These are phyloP conservation scores for Talaromyces sp. DNA, from an alignment of 2,329 filamentous ascomycete genomes.

Conservation along the genomic window DNA sequence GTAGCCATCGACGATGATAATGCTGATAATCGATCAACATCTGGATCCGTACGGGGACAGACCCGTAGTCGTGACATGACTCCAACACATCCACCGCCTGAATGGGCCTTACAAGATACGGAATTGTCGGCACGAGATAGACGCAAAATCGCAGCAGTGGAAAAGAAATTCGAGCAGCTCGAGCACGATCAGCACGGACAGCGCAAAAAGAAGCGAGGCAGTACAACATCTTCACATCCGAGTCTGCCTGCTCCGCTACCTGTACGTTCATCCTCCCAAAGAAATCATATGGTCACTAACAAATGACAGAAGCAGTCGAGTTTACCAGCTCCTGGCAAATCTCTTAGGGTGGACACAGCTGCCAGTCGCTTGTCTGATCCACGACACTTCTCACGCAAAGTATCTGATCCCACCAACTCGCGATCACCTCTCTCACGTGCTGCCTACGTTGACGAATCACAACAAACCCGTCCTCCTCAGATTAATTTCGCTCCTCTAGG, in stretches of 20 bases:
- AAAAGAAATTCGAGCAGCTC: constrained; percentile 60
- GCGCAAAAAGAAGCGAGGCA: constrained; percentile 56
- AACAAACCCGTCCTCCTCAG: constrained; percentile 37
- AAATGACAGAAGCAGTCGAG: constrained; percentile 35
- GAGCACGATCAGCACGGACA: constrained; percentile 55
- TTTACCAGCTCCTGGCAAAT: constrained; percentile 19
- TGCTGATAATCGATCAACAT: constrained; percentile 54
- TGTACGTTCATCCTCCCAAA: constrained; percentile 4
- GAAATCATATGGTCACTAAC: background rate
- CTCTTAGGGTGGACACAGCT: constrained; percentile 31
- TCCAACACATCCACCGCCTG: constrained; percentile 52
- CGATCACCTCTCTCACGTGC: constrained; percentile 28
- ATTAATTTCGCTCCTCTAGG: constrained; percentile 39
- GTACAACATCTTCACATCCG: constrained; percentile 53
- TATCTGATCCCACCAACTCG: constrained; percentile 7
- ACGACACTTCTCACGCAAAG: background rate
- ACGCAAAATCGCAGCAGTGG: constrained; percentile 61
- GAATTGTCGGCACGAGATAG: constrained; percentile 61
- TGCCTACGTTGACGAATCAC: constrained; percentile 40
- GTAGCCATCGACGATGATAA: constrained; percentile 52
- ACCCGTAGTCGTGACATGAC: constrained; percentile 61
- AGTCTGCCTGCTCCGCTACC: constrained; percentile 42
- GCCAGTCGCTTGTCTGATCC: background rate
- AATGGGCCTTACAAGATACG: constrained; percentile 41
- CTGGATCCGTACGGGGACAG: constrained; percentile 55